phyloP scores from a whole-genome alignment of 805 yeast genomes.

The Wickerhamiella nectarea region DNA sequence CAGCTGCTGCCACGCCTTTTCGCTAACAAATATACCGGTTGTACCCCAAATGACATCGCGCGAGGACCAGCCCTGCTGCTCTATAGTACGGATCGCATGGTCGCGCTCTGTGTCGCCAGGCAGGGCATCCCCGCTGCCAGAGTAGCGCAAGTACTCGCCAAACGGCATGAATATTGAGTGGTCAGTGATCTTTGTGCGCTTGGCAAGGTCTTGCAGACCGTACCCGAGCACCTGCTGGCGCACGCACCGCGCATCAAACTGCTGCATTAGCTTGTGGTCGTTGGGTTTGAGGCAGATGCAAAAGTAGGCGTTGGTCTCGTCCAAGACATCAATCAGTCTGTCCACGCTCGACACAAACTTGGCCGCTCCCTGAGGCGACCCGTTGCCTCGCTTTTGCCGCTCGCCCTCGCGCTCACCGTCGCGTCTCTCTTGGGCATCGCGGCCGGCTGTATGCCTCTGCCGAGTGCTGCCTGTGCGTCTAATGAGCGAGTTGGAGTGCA shows the following conservation, averaged over 20 bases:
- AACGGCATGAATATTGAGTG: conserved; percentile 29
- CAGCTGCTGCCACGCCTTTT: conserved; percentile 29
- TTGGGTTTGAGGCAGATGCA: conserved; percentile 32
- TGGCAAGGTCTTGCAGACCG: conserved; percentile 31
- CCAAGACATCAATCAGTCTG: conserved; percentile 27
- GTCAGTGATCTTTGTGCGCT: conserved; percentile 28
- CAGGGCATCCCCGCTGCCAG: conserved; percentile 13
- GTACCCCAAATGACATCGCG: conserved; percentile 29
- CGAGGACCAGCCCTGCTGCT: conserved; percentile 25
- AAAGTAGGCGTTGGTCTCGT: conserved; percentile 30
- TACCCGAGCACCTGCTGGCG: conserved; percentile 31
- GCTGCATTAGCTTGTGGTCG: conserved; percentile 27
- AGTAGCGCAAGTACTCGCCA: conserved; percentile 25
- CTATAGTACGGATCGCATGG: conserved; percentile 22
- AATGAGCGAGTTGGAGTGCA: conserved; percentile 9
- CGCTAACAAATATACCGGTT: conserved; percentile 31
- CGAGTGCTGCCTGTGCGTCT: conserved; percentile 8
- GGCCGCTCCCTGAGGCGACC: conserved; percentile 11
- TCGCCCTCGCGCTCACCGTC: conserved; percentile 5
- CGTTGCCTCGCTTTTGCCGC: background rate
- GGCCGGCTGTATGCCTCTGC: conserved; percentile 11
- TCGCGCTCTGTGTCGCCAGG: conserved; percentile 23
- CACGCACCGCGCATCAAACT: conserved; percentile 32
- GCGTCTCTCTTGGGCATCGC: conserved; percentile 8
- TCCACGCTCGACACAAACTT: conserved; percentile 26